These are phyloP conservation scores for Coffea humblotiana DNA, from an alignment of 305 asterid species.

Conservation along the genomic window DNA sequence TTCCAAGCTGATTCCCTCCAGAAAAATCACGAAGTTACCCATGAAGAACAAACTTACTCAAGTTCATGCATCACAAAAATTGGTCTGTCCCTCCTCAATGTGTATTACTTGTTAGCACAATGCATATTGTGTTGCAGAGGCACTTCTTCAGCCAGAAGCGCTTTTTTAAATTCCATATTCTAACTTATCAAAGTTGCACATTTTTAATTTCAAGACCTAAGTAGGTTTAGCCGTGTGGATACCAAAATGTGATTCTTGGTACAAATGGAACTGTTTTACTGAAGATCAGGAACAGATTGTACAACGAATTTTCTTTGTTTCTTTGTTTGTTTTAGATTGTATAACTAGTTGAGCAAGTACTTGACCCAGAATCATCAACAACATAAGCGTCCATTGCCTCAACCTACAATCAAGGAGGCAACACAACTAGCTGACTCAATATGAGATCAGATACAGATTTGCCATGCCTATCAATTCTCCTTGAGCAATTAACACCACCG, in stretches of 20 bases:
- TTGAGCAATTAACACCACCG: constrained; percentile 94
- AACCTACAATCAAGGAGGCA: constrained; percentile 55
- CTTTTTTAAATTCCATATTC: not conserved
- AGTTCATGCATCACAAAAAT: not conserved
- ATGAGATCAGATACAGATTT: constrained; percentile 76
- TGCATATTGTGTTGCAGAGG: not conserved
- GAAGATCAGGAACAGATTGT: not conserved
- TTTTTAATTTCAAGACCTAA: not conserved
- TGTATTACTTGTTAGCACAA: not conserved
- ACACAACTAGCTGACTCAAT: constrained; percentile 57
- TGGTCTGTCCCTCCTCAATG: not conserved
- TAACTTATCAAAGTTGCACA: not conserved
- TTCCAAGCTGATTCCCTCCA: not conserved
- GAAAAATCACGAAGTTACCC: not conserved
- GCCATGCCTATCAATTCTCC: constrained; percentile 96
- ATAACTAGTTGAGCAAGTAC: not conserved
- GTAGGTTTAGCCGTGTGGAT: not conserved
- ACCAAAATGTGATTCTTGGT: not conserved
- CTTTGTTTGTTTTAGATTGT: not conserved
- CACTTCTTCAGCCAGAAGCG: not conserved
- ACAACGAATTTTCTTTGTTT: too few species aligned
- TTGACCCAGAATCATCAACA: too few species aligned
- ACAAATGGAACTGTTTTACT: not conserved
- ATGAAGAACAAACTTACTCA: not conserved
- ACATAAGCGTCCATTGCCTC: not conserved